A percentile compares a stretch with the other conserved stretches of the same genome.
These are phyloP conservation scores for Tylopilus balloui DNA, from an alignment of 768 basidiomycete species.

Conservation along the genomic window DNA sequence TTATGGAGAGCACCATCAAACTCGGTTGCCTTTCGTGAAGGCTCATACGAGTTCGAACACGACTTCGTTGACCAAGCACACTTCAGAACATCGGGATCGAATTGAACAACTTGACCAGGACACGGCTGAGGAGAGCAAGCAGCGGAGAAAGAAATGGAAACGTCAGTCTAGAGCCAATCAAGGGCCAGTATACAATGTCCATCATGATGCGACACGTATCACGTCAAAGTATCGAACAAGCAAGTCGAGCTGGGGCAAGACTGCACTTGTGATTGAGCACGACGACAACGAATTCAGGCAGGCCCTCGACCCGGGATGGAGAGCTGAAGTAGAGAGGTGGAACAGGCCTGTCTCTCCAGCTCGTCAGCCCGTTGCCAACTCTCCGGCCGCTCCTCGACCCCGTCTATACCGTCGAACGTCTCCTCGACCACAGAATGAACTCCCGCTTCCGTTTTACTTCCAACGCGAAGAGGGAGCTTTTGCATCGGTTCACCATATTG, in stretches of 20 bases:
- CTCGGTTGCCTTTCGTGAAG: constrained; percentile 34
- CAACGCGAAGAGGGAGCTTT: constrained; percentile 8
- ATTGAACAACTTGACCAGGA: constrained; percentile 6
- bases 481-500: constrained; percentile 20
- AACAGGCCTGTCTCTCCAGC: constrained; percentile 19
- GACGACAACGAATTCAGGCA: constrained; percentile 43
- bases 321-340: constrained; percentile 31
- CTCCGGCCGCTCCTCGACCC: constrained; percentile 6
- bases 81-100: constrained; percentile 9
- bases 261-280: constrained; percentile 38
- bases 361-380: constrained; percentile 10
- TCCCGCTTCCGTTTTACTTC: constrained; percentile 15
- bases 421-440: constrained; percentile 7
- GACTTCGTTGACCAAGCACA: constrained; percentile 5
- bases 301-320: constrained; percentile 39
- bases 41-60: constrained; percentile 8
- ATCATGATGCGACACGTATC: constrained; percentile 37
- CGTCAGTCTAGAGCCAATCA: constrained; percentile 28
- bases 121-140: constrained; percentile 4
- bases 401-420: constrained; percentile 15
- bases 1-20: constrained; percentile 36
- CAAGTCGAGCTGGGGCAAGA: constrained; percentile 8
- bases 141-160: constrained; percentile 24
- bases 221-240: constrained; percentile 24
- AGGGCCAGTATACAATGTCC: constrained; percentile 36